phyloP scores from a whole-genome alignment of 108 stramenopile genomes.

The Cylindrotheca fusiformis region DNA sequence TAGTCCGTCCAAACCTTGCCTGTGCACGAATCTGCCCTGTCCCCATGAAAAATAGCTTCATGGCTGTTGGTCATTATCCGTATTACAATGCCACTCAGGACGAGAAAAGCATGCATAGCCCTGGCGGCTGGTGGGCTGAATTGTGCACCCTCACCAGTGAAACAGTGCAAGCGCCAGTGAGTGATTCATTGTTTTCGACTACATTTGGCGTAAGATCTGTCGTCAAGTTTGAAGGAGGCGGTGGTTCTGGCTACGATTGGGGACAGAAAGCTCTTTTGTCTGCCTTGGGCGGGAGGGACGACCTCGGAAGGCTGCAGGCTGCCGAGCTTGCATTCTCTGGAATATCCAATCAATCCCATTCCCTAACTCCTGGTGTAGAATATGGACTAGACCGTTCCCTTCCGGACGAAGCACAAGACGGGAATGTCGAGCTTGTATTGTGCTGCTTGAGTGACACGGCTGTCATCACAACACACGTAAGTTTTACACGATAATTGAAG shows the following conservation, averaged over 20 bases:
- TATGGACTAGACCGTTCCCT: background rate
- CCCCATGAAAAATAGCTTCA: slow-evolving; percentile 28
- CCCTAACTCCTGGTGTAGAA: background rate
- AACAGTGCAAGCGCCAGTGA: background rate
- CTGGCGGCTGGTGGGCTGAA: slow-evolving; percentile 52
- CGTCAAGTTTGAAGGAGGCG: slow-evolving; percentile 30
- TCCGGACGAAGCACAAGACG: background rate
- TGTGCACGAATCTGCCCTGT: slow-evolving; percentile 45
- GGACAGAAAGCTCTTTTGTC: slow-evolving; percentile 12
- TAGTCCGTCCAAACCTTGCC: slow-evolving; percentile 28
- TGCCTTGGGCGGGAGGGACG: slow-evolving; percentile 25
- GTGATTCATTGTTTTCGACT: background rate
- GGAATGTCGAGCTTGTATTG: slow-evolving; percentile 24
- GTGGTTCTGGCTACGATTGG: slow-evolving; percentile 2
- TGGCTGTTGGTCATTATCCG: slow-evolving; percentile 28
- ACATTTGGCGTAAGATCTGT: slow-evolving; percentile 23
- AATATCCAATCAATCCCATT: background rate
- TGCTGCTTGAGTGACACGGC: slow-evolving; percentile 50
- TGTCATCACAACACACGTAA: slow-evolving; percentile 44
- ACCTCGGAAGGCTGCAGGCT: slow-evolving; percentile 37
- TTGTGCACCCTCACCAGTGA: slow-evolving; percentile 34
- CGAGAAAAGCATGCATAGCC: background rate
- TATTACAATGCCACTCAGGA: background rate
- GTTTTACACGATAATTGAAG: too few relatives aligned
- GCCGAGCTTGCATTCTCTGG: slow-evolving; percentile 37